Percentiles rank a stretch among this genome's conserved stretches.
Conservation (phyloP, 106 monocot species). For the Dendrobium chrysotoxum region DNA sequence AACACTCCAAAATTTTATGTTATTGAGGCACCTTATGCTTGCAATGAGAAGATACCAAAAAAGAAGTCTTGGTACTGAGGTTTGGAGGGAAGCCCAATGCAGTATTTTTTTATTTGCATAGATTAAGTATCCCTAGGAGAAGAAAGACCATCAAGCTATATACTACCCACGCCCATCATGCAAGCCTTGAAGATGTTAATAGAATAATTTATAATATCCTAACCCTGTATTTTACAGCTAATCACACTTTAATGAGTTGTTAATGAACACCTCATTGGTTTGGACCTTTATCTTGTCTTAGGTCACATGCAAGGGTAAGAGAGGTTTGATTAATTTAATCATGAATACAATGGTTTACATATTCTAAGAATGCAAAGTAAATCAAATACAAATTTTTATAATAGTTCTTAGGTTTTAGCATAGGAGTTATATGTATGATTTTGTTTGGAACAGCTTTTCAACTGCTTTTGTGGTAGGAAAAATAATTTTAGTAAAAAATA, state of each 20-base stretch:
- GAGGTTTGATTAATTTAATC: neutral
- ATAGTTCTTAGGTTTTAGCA: no score
- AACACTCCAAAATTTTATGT: neutral
- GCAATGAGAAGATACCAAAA: neutral
- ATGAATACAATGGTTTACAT: neutral
- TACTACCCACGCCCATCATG: conserved; percentile 6
- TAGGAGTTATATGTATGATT: no score
- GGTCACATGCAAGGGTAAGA: neutral
- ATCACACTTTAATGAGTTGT: neutral
- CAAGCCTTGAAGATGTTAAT: neutral
- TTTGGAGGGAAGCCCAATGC: no score
- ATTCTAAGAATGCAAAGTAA: no score
- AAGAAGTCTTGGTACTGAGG: conserved; percentile 2
- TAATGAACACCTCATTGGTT: neutral
- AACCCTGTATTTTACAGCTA: neutral
- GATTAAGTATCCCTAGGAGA: conserved; percentile 5
- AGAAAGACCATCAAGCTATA: neutral
- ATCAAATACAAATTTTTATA: no score
- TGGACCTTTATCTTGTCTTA: neutral
- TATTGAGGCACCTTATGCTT: neutral
- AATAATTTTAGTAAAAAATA: no score
- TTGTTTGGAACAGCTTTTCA: no score
- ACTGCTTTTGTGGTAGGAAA: no score
- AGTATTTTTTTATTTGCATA: neutral
- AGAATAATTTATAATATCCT: neutral